Percentiles rank a stretch among this genome's conserved stretches.
Evolutionary conservation across 129 eudicot species (phyloP).

Genomic region (Pittosporum tobira): DNA sequence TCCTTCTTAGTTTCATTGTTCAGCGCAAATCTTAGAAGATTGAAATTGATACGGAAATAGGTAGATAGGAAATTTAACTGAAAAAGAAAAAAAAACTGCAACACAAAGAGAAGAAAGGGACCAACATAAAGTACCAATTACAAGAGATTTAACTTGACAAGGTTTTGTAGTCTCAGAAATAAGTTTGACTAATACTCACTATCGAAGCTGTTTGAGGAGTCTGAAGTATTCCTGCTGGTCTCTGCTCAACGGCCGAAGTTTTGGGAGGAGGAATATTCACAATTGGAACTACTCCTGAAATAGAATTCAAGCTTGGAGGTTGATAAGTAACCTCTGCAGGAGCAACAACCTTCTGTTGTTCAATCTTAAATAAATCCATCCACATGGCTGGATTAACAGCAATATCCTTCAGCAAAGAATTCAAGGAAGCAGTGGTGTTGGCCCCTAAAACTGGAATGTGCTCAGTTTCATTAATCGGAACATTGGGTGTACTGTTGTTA

Average conservation of each 20-base stretch:
- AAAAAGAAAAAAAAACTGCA: slow-evolving; percentile 8
- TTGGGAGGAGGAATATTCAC: slow-evolving; percentile 22
- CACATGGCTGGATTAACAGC: slow-evolving; percentile 77
- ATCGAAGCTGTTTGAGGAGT: slow-evolving; percentile 36
- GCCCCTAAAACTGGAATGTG: slow-evolving; percentile 30
- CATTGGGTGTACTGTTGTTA: slow-evolving; percentile 11
- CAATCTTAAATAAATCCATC: slow-evolving; percentile 60
- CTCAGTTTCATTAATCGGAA: slow-evolving; percentile 17
- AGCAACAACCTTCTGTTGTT: slow-evolving; percentile 47
- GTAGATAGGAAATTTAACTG: too few relatives aligned
- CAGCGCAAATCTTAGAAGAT: too few relatives aligned
- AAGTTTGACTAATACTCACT: slow-evolving; percentile 28
- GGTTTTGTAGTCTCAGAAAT: not conserved
- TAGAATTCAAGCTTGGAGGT: slow-evolving; percentile 30
- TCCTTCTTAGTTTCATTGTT: not conserved
- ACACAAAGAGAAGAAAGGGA: not conserved
- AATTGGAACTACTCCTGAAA: slow-evolving; percentile 35
- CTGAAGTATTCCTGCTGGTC: slow-evolving; percentile 38
- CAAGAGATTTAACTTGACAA: not conserved
- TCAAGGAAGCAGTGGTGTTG: slow-evolving; percentile 46
- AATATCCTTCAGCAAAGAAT: slow-evolving; percentile 64
- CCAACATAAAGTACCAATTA: not conserved
- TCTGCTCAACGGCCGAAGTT: slow-evolving; percentile 31
- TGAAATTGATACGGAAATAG: too few relatives aligned
- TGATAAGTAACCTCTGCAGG: slow-evolving; percentile 29